Percentiles rank a stretch among this genome's conserved stretches.
These are phyloP conservation scores for Plantago ovata DNA, from an alignment of 257 asterid genomes.

Conservation along the genomic window DNA sequence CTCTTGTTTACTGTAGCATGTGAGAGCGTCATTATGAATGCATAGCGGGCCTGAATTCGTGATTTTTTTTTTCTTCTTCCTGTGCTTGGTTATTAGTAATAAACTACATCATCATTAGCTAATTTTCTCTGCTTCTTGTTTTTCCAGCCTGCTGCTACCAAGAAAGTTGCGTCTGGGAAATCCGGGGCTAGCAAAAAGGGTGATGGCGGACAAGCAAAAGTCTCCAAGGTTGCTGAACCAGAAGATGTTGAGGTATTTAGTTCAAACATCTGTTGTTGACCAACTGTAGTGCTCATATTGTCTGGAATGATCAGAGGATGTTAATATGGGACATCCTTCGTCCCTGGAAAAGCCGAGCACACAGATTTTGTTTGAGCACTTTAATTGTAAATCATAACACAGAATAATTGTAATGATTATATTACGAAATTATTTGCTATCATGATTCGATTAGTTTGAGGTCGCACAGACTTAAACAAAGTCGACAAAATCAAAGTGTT, in stretches of 20 bases:
- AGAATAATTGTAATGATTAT: too few species aligned
- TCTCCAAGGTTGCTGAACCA: constrained; percentile 57
- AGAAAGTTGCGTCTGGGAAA: constrained; percentile 67
- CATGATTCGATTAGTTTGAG: too few species aligned
- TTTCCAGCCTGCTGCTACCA: constrained; percentile 64
- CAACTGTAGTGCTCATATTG: constrained; percentile 15
- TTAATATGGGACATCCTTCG: background rate
- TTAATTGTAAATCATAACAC: too few species aligned
- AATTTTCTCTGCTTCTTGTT: background rate
- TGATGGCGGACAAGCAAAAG: constrained; percentile 70
- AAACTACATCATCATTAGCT: background rate
- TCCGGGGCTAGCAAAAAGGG: constrained; percentile 61
- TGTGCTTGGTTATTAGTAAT: background rate
- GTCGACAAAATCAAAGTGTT: too few species aligned
- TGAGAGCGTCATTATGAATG: background rate
- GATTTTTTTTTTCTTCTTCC: background rate
- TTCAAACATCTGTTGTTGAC: background rate
- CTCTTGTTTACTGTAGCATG: constrained; percentile 11
- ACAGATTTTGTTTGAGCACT: too few species aligned
- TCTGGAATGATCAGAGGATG: background rate
- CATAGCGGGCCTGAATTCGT: background rate
- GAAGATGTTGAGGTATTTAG: constrained; percentile 83
- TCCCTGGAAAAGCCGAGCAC: too few species aligned
- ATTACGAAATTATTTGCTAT: too few species aligned
- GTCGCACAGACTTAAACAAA: too few species aligned